Conservation (phyloP, 2,329 filamentous ascomycete genomes). For the Furcasterigmium sp. region DNA sequence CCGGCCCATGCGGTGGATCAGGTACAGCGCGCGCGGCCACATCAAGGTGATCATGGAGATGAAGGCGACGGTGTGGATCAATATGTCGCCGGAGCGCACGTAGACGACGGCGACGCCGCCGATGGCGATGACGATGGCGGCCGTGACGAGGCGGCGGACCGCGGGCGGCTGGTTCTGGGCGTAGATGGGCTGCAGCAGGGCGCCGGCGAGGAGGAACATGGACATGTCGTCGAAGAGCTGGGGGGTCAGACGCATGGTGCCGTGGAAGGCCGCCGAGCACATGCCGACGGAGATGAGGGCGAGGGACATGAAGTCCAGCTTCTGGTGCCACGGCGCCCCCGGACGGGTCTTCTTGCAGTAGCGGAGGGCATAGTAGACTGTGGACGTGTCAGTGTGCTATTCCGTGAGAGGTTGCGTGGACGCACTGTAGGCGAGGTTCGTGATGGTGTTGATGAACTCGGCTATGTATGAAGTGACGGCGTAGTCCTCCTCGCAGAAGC, state of each 20-base stretch:
- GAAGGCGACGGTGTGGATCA: conserved; percentile 36
- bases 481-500: conserved; percentile 22
- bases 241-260: conserved; percentile 33
- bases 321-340: conserved; percentile 23
- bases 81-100: conserved; percentile 33
- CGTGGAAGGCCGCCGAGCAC: conserved; percentile 38
- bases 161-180: conserved; percentile 35
- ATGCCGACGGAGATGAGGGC: conserved; percentile 35
- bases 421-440: conserved; percentile 27
- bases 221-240: conserved; percentile 52
- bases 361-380: conserved; percentile 35
- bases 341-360: conserved; percentile 26
- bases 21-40: conserved; percentile 25
- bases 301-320: conserved; percentile 33
- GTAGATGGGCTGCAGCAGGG: conserved; percentile 44
- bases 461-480: conserved; percentile 34
- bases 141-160: conserved; percentile 23
- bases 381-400: neutral
- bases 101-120: conserved; percentile 35
- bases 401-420: neutral
- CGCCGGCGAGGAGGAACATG: conserved; percentile 49
- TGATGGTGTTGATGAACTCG: conserved; percentile 39
- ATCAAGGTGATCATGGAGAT: conserved; percentile 23
- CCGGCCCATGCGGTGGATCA: conserved; percentile 22
- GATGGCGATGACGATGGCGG: conserved; percentile 33